phyloP scores from a whole-genome alignment of 2,329 filamentous ascomycete genomes.

The Dothideomycetes sp. region DNA sequence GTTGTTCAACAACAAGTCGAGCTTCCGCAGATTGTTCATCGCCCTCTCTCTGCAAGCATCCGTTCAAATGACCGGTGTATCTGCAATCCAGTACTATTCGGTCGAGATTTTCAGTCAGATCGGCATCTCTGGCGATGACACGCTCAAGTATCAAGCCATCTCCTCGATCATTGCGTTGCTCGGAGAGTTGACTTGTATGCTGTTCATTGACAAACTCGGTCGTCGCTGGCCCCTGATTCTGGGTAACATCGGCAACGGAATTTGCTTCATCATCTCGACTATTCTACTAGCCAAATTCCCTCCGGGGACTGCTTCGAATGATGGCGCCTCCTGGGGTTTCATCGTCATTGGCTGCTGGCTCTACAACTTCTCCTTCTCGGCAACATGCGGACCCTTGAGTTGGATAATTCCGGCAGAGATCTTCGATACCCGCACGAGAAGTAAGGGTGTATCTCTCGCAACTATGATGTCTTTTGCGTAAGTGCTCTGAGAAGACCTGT shows the following conservation, averaged over 20 bases:
- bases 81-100: constrained; percentile 67
- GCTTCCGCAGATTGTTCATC: constrained; percentile 63
- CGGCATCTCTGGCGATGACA: constrained; percentile 55
- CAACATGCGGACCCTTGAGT: constrained; percentile 59
- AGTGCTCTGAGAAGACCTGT: no score
- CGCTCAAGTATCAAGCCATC: constrained; percentile 68
- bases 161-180: constrained; percentile 61
- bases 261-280: constrained; percentile 63
- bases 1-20: constrained; percentile 56
- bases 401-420: constrained; percentile 57
- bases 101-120: constrained; percentile 52
- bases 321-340: constrained; percentile 60
- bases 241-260: constrained; percentile 61
- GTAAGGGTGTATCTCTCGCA: constrained; percentile 65
- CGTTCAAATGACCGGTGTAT: constrained; percentile 68
- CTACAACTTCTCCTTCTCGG: constrained; percentile 69
- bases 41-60: constrained; percentile 61
- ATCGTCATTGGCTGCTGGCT: constrained; percentile 67
- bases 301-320: constrained; percentile 38
- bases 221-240: constrained; percentile 63
- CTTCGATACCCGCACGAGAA: constrained; percentile 66
- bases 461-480: constrained; percentile 62
- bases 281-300: constrained; percentile 52
- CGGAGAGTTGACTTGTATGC: constrained; percentile 59
- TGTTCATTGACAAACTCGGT: constrained; percentile 60